Evolutionary conservation across 2,329 filamentous ascomycete species (phyloP), one percentile per base, ranked within the genome.

Genomic region (Cercospora berteroae): DNA sequence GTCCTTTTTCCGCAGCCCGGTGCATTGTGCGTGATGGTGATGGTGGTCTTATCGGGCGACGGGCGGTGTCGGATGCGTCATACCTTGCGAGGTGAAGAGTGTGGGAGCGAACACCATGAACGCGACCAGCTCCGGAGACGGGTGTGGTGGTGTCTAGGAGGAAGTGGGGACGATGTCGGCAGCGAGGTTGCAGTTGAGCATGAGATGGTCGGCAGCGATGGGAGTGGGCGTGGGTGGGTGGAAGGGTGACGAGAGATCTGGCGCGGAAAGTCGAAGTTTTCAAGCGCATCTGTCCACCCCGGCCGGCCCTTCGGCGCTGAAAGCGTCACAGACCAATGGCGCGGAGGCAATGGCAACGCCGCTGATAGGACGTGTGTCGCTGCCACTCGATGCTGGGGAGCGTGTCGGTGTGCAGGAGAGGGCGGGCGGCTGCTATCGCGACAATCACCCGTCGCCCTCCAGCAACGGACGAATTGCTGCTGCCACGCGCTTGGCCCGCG

Each of bases 61-160:
- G 58, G 10, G 59, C 25, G 23, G 59, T 44, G 36, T 61, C 23
- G 33, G 62, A 50, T 58, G 62, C 36, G 64, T 69, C 81, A 73
- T 82, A 84, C 83, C 83, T 77, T 84, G 83, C 76, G 82, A 84
- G 79, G 83, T 84, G 77, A 83, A 84, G 77, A 80, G 78, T 74
- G 81, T 82, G 72, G 80, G 80, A 78, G 80, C 80, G 81, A 80
- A 81, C 81, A 81, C 81, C 82, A 84, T 74, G 66, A 69, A 70
- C 66, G 65, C 67, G 65, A 65, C 44, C 64, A 57, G 59, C 39
- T 33, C 64, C 33, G 10, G 58, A 13, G 52, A 27, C 23, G 60
- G n/a, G 7, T 4, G 23, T 2, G 48, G 20, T n/a, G 27, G 27
- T 36, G 52, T 57, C 52, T 23, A 57, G 60, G 48, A 23, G n/a